These are phyloP conservation scores for Hanseniaspora clermontiae DNA, from an alignment of 805 yeast genomes.

Conservation along the genomic window DNA sequence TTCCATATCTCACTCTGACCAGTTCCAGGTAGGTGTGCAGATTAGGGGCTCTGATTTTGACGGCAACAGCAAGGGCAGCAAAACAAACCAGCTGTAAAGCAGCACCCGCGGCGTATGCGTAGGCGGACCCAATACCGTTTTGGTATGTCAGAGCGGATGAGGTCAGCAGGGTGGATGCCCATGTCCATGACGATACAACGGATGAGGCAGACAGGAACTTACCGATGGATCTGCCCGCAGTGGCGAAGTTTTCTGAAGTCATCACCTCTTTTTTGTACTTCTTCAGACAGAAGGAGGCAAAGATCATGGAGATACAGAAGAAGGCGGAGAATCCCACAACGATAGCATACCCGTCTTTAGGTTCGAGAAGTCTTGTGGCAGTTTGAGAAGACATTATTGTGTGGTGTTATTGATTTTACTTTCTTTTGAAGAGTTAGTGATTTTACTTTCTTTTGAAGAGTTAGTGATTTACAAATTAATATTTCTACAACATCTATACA, in stretches of 20 bases:
- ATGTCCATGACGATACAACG: slow-evolving; percentile 89
- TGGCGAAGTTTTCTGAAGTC: slow-evolving; percentile 86
- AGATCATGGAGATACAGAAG: slow-evolving; percentile 68
- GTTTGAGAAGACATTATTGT: slow-evolving; percentile 2
- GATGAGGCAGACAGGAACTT: slow-evolving; percentile 79
- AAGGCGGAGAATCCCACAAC: slow-evolving; percentile 78
- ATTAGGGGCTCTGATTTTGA: slow-evolving; percentile 78
- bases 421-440: too few relatives aligned
- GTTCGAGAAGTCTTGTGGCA: slow-evolving; percentile 11
- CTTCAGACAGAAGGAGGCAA: slow-evolving; percentile 53
- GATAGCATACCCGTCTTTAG: slow-evolving; percentile 56
- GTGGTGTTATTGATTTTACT: too few relatives aligned
- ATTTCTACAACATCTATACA: too few relatives aligned
- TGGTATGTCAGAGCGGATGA: slow-evolving; percentile 68
- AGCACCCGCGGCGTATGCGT: slow-evolving; percentile 84
- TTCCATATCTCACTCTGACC: slow-evolving; percentile 68
- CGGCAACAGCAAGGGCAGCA: slow-evolving; percentile 76
- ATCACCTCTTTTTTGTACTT: slow-evolving; percentile 76
- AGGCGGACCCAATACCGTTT: slow-evolving; percentile 70
- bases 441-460: too few relatives aligned
- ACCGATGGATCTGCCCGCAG: slow-evolving; percentile 82
- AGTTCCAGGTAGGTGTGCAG: slow-evolving; percentile 88
- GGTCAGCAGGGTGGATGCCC: slow-evolving; percentile 70
- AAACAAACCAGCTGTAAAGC: slow-evolving; percentile 76
- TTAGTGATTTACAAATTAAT: too few relatives aligned